A percentile compares a stretch with the other conserved stretches of the same genome.
phyloP scores from a whole-genome alignment of 2,329 filamentous ascomycete species.

The Pseudomassariella vexata region DNA sequence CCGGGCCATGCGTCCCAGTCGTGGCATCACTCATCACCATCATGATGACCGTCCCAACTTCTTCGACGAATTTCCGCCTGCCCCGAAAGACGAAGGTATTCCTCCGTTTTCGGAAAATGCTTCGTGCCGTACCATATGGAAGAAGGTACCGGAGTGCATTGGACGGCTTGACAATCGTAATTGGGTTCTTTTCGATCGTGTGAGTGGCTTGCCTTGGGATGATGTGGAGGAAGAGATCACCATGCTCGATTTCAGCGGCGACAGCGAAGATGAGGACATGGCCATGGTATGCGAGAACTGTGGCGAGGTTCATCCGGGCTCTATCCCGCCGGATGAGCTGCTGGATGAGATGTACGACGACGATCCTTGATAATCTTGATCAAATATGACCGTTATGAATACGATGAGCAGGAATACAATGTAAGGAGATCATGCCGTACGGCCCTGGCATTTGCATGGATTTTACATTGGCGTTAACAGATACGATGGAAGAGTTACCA shows the following conservation, averaged over 20 bases:
- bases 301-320: conserved; percentile 21
- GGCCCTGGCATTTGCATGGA: too few species aligned
- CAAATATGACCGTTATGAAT: too few species aligned
- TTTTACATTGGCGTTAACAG: too few species aligned
- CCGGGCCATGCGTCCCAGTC: conserved; percentile 27
- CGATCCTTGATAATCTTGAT: conserved; percentile 16
- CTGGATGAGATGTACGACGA: conserved; percentile 19
- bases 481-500: too few species aligned
- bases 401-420: too few species aligned
- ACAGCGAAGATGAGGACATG: conserved; percentile 18
- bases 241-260: conserved; percentile 20
- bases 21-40: conserved; percentile 16
- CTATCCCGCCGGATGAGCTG: conserved; percentile 19
- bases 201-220: conserved; percentile 23
- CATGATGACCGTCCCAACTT: conserved; percentile 21
- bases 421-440: too few species aligned
- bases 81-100: conserved; percentile 34
- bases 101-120: conserved; percentile 32
- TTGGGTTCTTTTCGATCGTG: conserved; percentile 42
- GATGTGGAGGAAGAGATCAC: conserved; percentile 22
- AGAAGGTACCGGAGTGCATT: conserved; percentile 36
- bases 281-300: conserved; percentile 22
- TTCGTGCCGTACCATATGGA: conserved; percentile 45
- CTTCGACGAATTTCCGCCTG: conserved; percentile 29
- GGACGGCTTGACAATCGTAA: conserved; percentile 32